Conservation (phyloP, 768 basidiomycete genomes). For the Nevesoporus exiguus region DNA sequence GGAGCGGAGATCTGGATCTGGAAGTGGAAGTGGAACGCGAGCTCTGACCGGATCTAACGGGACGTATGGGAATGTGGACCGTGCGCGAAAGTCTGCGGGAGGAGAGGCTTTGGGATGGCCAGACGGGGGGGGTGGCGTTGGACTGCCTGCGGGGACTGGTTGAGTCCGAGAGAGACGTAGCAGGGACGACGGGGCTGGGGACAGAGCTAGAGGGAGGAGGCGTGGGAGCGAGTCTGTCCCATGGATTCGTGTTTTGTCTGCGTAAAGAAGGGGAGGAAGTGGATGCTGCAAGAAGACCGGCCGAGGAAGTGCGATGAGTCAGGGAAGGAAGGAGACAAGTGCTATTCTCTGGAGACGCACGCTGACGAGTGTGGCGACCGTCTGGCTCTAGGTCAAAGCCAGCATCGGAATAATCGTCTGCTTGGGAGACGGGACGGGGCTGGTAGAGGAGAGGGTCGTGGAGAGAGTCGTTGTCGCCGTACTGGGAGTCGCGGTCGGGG, state of each 20-base stretch:
- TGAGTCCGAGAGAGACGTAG: constrained; percentile 58
- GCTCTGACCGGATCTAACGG: constrained; percentile 70
- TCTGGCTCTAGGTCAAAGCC: constrained; percentile 74
- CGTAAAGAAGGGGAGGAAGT: constrained; percentile 65
- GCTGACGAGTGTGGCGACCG: constrained; percentile 66
- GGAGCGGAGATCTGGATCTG: constrained; percentile 90
- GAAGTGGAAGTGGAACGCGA: constrained; percentile 95
- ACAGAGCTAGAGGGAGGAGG: constrained; percentile 54
- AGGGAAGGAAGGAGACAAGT: constrained; percentile 38
- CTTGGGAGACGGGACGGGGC: constrained; percentile 51
- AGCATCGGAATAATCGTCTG: constrained; percentile 77
- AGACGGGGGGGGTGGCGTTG: constrained; percentile 46
- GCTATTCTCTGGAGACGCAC: constrained; percentile 59
- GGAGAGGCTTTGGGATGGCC: constrained; percentile 52
- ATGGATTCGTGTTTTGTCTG: constrained; percentile 60
- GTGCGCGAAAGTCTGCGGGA: constrained; percentile 84
- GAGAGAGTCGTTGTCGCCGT: constrained; percentile 51
- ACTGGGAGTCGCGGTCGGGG: constrained; percentile 56
- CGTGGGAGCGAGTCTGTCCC: constrained; percentile 52
- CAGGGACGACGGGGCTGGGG: constrained; percentile 60
- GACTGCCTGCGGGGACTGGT: constrained; percentile 64
- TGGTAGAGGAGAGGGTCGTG: constrained; percentile 62
- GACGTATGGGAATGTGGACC: constrained; percentile 69
- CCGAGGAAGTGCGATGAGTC: constrained; percentile 53
- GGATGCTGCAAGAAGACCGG: constrained; percentile 60